phyloP scores from a whole-genome alignment of 2,329 filamentous ascomycete species.

The Ilyonectria destructans region DNA sequence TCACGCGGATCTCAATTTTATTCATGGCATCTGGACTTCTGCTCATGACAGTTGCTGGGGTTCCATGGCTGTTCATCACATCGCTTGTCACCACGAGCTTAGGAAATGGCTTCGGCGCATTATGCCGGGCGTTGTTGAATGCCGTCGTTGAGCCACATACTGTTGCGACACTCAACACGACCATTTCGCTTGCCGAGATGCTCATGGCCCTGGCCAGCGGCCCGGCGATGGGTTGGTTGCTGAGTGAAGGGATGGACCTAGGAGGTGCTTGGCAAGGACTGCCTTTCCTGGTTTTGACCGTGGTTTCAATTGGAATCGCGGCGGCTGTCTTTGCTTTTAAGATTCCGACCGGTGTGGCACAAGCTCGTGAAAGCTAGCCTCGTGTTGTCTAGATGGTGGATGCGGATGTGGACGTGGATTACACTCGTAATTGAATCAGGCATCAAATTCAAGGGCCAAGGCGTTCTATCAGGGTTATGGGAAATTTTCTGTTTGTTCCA shows the following conservation, averaged over 20 bases:
- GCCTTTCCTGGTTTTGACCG: conserved; percentile 61
- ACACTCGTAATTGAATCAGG: background rate
- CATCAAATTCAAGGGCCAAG: background rate
- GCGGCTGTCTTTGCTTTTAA: conserved; percentile 52
- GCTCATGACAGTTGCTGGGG: conserved; percentile 56
- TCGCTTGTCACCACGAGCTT: conserved; percentile 64
- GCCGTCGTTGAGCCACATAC: conserved; percentile 69
- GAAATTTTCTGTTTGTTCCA: background rate
- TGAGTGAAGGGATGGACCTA: conserved; percentile 62
- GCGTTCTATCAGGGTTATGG: background rate
- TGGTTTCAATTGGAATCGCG: conserved; percentile 51
- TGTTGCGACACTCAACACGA: conserved; percentile 69
- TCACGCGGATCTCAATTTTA: conserved; percentile 55
- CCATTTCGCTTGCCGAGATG: conserved; percentile 67
- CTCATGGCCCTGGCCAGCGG: conserved; percentile 63
- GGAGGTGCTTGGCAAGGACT: conserved; percentile 67
- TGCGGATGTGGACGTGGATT: background rate
- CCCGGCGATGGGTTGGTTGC: conserved; percentile 64
- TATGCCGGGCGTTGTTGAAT: conserved; percentile 68
- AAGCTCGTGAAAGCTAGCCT: conserved; percentile 32
- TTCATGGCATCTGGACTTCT: conserved; percentile 55
- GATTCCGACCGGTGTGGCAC: conserved; percentile 44
- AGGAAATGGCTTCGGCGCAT: conserved; percentile 60
- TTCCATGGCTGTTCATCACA: conserved; percentile 54
- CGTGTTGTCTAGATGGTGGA: background rate